Evolutionary conservation across 768 basidiomycete genomes (phyloP), one percentile per base, ranked within the genome.

Genomic region (Amanita inopinata): DNA sequence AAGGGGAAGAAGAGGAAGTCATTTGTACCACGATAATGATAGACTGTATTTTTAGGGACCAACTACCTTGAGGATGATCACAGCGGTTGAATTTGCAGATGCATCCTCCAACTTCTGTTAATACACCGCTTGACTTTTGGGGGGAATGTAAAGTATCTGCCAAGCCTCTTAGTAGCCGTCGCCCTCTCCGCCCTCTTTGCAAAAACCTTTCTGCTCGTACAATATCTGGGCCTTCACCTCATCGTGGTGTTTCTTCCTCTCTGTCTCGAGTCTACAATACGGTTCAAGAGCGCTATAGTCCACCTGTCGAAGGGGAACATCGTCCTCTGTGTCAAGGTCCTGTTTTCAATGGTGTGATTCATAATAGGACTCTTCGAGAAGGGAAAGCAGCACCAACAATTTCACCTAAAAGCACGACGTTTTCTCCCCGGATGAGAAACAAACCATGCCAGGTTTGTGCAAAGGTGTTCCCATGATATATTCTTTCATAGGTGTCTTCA

Each of bases 351-450:
- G 42, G 33, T 33, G n/a, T 46, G 10, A 28, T 37, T 33, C 24
- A 33, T 33, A 31, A 38, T 43, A 27, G 20, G 38, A 40, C 39
- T 19, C 44, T 14, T 12, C 25, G 12, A 35, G 36, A 34, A 23
- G 17, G 46, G 38, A 49, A 25, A 19, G 24, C 27, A 28, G 7
- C 15, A 75, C 89, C 59, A 54, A 94, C 96, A 48, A 99, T 87
- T 73, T 99, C 96, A 27, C 96, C 96, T 15, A 98, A 67, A 47
- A 97, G 65, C 24, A 98, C 96, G 11, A 99, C 96, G 59, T 99
- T 99, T 70, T 99, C 96, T 37, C 96, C 96, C 42, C 96, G 79
- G 51, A 99, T 92, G 50, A 98, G 75, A 63, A 89, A 92, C 20
- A 99, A 74, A 2, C 93, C 94, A 47, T 80, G 76, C 68, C 80